Percentiles rank a stretch among this genome's conserved stretches.
phyloP scores from a whole-genome alignment of 1,284 basidiomycete genomes.

The Pseudozyma pruni region DNA sequence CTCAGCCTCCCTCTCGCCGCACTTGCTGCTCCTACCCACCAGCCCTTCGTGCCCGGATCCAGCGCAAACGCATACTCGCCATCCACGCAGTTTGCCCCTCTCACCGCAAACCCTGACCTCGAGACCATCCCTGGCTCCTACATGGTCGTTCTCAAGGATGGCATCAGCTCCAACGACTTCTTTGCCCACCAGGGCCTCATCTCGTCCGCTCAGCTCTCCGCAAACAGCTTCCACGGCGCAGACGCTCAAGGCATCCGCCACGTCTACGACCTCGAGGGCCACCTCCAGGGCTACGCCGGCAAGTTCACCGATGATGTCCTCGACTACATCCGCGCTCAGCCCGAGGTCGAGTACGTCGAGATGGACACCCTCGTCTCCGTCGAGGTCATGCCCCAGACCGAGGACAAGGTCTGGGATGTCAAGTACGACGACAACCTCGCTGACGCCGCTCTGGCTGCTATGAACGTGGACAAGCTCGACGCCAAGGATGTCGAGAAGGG shows the following conservation, averaged over 20 bases:
- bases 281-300: conserved; percentile 83
- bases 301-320: conserved; percentile 80
- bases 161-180: conserved; percentile 54
- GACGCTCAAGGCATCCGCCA: conserved; percentile 56
- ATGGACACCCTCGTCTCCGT: conserved; percentile 73
- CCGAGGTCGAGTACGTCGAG: conserved; percentile 93
- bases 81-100: conserved; percentile 44
- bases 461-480: conserved; percentile 53
- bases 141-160: conserved; percentile 66
- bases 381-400: conserved; percentile 61
- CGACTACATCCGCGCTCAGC: conserved; percentile 82
- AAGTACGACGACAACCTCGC: conserved; percentile 76
- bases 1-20: conserved; percentile 45
- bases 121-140: conserved; percentile 61
- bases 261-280: conserved; percentile 59
- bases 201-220: conserved; percentile 48
- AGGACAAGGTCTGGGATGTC: conserved; percentile 56
- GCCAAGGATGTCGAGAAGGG: conserved; percentile 73
- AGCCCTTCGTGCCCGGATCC: conserved; percentile 53
- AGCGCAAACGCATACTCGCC: conserved; percentile 46
- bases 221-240: conserved; percentile 53
- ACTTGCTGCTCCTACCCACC: conserved; percentile 46
- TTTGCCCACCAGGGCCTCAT: conserved; percentile 56
- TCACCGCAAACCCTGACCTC: conserved; percentile 50
- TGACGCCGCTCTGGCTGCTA: conserved; percentile 69